Evolutionary conservation across 805 yeast species (phyloP).

Genomic region (Metahyphopichia silvanorum): DNA sequence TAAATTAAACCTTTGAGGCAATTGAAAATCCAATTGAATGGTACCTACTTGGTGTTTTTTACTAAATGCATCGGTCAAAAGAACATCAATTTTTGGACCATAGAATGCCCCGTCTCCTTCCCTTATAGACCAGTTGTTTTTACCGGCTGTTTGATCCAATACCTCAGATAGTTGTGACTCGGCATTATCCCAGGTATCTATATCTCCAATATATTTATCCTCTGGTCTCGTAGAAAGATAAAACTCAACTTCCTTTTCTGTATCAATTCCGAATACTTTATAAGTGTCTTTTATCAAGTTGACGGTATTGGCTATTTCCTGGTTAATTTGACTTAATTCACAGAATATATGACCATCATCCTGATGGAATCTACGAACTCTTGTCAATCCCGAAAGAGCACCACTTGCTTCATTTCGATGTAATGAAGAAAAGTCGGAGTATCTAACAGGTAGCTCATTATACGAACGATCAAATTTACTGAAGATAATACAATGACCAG

Average conservation of each 20-base stretch:
- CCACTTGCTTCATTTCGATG: constrained; percentile 96
- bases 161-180: constrained; percentile 64
- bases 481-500: constrained; percentile 89
- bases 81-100: constrained; percentile 93
- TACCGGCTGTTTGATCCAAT: constrained; percentile 41
- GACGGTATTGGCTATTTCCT: constrained; percentile 71
- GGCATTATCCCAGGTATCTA: constrained; percentile 79
- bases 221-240: constrained; percentile 86
- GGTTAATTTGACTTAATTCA: constrained; percentile 66
- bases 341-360: constrained; percentile 98
- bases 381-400: constrained; percentile 84
- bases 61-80: constrained; percentile 73
- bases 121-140: constrained; percentile 66
- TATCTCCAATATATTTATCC: constrained; percentile 66
- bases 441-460: constrained; percentile 81
- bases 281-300: constrained; percentile 75
- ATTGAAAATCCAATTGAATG: constrained; percentile 89
- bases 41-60: constrained; percentile 94
- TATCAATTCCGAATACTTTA: constrained; percentile 54
- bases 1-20: constrained; percentile 80
- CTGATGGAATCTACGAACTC: constrained; percentile 94
- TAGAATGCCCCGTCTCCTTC: constrained; percentile 97
- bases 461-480: constrained; percentile 73
- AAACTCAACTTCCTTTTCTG: constrained; percentile 49
- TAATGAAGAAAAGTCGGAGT: constrained; percentile 84